Conservation (phyloP, 164 flowering plant genomes). For the Nymphaea thermarum region DNA sequence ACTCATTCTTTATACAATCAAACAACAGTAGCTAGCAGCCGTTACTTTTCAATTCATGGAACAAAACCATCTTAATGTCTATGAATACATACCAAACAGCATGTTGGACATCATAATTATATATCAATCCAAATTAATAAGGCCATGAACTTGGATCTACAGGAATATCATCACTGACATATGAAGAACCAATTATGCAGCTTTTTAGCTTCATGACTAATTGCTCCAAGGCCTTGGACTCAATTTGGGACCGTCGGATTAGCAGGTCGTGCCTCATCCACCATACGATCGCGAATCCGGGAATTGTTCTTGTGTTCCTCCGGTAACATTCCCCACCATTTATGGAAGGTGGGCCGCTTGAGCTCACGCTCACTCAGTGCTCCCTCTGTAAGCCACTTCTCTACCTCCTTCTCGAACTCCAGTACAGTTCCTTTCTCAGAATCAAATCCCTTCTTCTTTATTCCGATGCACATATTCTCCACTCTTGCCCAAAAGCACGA, state of each 20-base stretch:
- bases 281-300: not conserved
- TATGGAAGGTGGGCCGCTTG: conserved; percentile 44
- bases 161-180: not conserved
- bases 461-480: conserved; percentile 31
- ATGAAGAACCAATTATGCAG: too few relatives aligned
- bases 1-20: too few relatives aligned
- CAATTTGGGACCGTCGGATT: too few relatives aligned
- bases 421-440: conserved; percentile 20
- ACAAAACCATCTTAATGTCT: too few relatives aligned
- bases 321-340: conserved; percentile 64
- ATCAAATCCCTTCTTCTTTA: conserved; percentile 9
- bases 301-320: conserved; percentile 9
- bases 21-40: too few relatives aligned
- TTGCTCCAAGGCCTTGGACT: too few relatives aligned
- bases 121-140: too few relatives aligned
- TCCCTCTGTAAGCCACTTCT: conserved; percentile 15
- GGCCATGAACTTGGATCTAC: too few relatives aligned
- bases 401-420: conserved; percentile 20
- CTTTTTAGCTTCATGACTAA: too few relatives aligned
- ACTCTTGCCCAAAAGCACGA: conserved; percentile 64
- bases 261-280: not conserved
- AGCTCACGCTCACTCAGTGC: conserved; percentile 28
- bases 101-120: too few relatives aligned
- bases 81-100: too few relatives aligned
- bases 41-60: too few relatives aligned